Conservation (phyloP, 306 rosid genomes). For the Vigna radiata region DNA sequence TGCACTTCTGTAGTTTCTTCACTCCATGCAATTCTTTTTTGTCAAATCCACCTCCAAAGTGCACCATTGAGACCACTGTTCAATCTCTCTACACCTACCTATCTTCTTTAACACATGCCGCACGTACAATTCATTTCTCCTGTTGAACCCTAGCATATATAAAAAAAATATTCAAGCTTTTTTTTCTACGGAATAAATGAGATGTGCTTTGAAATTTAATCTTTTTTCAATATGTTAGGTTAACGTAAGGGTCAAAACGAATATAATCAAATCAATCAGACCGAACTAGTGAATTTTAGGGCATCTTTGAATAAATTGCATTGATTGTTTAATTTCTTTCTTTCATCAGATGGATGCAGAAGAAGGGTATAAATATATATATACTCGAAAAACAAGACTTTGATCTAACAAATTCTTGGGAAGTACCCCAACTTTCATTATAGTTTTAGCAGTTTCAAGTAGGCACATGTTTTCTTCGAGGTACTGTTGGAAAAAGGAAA, state of each 20-base stretch:
- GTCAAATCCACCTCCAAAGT: background rate
- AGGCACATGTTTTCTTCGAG: background rate
- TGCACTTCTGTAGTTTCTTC: background rate
- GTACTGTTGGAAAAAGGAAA: background rate
- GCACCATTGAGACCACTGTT: background rate
- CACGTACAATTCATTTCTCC: background rate
- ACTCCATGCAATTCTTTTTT: background rate
- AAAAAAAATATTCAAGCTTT: background rate
- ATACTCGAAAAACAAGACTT: no score
- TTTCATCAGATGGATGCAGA: background rate
- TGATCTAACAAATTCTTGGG: no score
- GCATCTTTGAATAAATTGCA: background rate
- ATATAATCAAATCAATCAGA: background rate
- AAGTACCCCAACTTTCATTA: no score
- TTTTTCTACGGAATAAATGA: background rate
- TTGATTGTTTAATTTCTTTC: background rate
- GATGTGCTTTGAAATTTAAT: background rate
- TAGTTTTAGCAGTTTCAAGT: no score
- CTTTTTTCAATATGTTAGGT: background rate
- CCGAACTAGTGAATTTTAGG: background rate
- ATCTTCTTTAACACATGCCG: no score
- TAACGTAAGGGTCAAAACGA: background rate
- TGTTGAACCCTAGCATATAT: background rate
- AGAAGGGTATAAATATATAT: background rate
- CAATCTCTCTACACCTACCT: no score